phyloP scores from a whole-genome alignment of 148 eudicot genomes.

The Camellia lanceoleosa region DNA sequence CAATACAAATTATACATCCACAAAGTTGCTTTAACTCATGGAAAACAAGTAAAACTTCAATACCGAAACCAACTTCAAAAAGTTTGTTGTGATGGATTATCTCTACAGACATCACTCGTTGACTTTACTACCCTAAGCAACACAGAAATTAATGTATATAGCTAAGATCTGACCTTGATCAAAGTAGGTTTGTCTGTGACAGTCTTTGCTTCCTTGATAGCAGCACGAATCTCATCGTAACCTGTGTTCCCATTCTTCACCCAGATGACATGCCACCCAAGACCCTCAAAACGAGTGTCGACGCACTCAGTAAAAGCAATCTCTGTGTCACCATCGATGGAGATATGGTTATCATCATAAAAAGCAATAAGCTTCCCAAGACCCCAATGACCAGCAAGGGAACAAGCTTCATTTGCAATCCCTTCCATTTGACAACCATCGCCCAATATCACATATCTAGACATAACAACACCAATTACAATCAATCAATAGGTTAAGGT shows the following conservation, averaged over 20 bases:
- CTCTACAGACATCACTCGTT: background rate
- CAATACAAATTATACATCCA: background rate
- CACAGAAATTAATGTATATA: background rate
- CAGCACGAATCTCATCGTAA: constrained; percentile 96
- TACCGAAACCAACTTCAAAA: background rate
- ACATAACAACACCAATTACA: constrained; percentile 7
- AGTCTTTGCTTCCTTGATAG: constrained; percentile 93
- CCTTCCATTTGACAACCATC: constrained; percentile 99
- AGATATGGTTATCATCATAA: constrained; percentile 97
- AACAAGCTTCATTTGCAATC: constrained; percentile 87
- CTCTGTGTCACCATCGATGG: constrained; percentile 96
- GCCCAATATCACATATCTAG: constrained; percentile 70
- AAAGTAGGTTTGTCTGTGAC: constrained; percentile 92
- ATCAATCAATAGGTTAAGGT: constrained; percentile 7
- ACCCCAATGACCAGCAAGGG: constrained; percentile 98
- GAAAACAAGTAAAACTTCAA: background rate
- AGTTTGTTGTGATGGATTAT: background rate
- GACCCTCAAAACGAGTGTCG: constrained; percentile 81
- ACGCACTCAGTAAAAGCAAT: constrained; percentile 96
- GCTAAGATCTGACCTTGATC: constrained; percentile 60
- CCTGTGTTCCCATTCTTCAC: constrained; percentile 96
- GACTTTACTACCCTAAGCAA: background rate
- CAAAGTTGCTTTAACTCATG: background rate
- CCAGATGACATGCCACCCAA: constrained; percentile 99
- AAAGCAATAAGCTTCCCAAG: constrained; percentile 98